These are phyloP conservation scores for Cystobasidiopsis lactophilus DNA, from an alignment of 768 basidiomycete genomes.

Conservation along the genomic window DNA sequence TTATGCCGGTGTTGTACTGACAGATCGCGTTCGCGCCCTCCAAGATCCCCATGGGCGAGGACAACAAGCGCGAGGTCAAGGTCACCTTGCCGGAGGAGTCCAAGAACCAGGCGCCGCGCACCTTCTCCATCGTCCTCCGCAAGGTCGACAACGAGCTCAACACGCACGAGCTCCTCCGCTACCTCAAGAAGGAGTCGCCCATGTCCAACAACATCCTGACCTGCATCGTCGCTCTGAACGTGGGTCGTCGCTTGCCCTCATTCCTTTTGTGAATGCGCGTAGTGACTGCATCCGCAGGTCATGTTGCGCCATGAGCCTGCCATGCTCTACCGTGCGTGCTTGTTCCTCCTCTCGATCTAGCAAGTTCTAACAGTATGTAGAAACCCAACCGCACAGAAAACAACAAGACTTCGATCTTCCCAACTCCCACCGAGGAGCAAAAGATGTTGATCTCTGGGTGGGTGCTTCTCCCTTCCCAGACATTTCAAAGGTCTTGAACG, in stretches of 20 bases:
- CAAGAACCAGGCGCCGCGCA: not conserved
- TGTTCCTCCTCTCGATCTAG: too few relatives aligned
- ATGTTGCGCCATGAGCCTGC: not conserved
- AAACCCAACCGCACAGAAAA: not conserved
- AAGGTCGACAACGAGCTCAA: slow-evolving; percentile 2
- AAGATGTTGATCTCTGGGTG: slow-evolving; percentile 3
- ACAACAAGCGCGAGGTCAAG: not conserved
- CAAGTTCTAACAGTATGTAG: too few relatives aligned
- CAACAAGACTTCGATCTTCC: slow-evolving; percentile 4
- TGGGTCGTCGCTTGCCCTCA: slow-evolving; percentile 2
- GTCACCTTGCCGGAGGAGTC: not conserved
- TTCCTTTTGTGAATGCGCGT: too few relatives aligned
- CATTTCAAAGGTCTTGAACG: not conserved
- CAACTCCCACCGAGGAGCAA: slow-evolving; percentile 3
- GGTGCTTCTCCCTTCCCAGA: not conserved
- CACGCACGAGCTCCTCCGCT: slow-evolving; percentile 4
- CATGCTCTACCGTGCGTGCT: not conserved
- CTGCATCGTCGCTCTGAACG: slow-evolving; percentile 10
- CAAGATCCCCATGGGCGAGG: too few relatives aligned
- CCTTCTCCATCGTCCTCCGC: not conserved
- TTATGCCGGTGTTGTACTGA: too few relatives aligned
- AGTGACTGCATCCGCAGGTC: too few relatives aligned
- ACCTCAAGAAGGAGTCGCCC: not conserved
- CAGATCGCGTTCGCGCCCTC: too few relatives aligned
- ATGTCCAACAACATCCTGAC: slow-evolving; percentile 4